Conservation (phyloP, 1,284 basidiomycete genomes). For the Pterulicium gracile region DNA sequence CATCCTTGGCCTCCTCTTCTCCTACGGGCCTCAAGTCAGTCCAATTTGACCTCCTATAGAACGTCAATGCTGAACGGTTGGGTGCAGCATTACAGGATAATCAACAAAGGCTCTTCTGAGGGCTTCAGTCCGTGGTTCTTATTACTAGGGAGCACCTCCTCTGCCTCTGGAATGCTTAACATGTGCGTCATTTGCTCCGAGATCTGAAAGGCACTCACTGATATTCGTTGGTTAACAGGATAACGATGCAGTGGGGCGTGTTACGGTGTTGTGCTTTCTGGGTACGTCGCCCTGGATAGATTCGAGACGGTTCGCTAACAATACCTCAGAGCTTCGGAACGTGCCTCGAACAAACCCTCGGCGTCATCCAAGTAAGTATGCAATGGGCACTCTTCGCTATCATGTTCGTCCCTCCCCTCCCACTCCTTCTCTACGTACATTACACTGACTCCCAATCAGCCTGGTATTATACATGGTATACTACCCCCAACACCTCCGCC, state of each 20-base stretch:
- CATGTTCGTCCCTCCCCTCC: conserved; percentile 72
- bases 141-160: conserved; percentile 83
- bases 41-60: conserved; percentile 1
- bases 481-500: conserved; percentile 80
- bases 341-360: conserved; percentile 79
- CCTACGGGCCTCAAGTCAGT: conserved; percentile 80
- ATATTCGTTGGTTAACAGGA: conserved; percentile 24
- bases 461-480: conserved; percentile 87
- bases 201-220: background rate
- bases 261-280: conserved; percentile 74
- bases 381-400: conserved; percentile 85
- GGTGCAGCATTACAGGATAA: conserved; percentile 61
- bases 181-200: conserved; percentile 36
- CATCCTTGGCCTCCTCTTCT: conserved; percentile 73
- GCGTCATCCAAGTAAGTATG: conserved; percentile 72
- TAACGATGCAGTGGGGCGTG: conserved; percentile 83
- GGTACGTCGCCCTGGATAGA: conserved; percentile 32
- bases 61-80: conserved; percentile 5
- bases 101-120: conserved; percentile 67
- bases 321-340: conserved; percentile 47
- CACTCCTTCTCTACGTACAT: too few relatives aligned
- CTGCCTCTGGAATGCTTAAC: conserved; percentile 74
- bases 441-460: conserved; percentile 27
- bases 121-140: conserved; percentile 91
- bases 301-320: background rate